Percentiles rank a stretch among this genome's conserved stretches.
These are phyloP conservation scores for Heterobasidion parviporum DNA, from an alignment of 1,284 basidiomycete species.

Conservation along the genomic window DNA sequence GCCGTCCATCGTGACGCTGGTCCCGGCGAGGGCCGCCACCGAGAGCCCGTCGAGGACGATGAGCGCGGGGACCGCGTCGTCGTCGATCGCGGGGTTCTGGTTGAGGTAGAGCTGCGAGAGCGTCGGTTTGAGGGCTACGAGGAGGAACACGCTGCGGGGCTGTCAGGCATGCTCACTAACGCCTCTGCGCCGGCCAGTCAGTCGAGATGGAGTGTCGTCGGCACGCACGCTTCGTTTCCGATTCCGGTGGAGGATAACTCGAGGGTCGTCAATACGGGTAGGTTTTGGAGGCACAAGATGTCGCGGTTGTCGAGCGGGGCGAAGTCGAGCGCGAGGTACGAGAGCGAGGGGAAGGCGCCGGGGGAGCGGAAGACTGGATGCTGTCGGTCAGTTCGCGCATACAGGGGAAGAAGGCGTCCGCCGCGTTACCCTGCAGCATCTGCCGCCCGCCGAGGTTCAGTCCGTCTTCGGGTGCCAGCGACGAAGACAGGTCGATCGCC, in stretches of 20 bases:
- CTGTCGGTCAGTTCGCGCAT: conserved; percentile 1
- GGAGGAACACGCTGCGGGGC: conserved; percentile 41
- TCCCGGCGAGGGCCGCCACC: conserved; percentile 44
- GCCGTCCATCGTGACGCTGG: conserved; percentile 46
- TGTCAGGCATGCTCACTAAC: background rate
- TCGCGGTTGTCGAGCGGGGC: conserved; percentile 38
- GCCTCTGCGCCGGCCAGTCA: too few species aligned
- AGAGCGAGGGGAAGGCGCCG: conserved; percentile 42
- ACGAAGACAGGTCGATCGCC: conserved; percentile 31
- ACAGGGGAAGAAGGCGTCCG: background rate
- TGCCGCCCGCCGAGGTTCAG: conserved; percentile 36
- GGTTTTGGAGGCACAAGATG: conserved; percentile 40
- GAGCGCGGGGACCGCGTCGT: conserved; percentile 49
- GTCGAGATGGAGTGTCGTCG: background rate
- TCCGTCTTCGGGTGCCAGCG: conserved; percentile 37
- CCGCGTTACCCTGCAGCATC: conserved; percentile 33
- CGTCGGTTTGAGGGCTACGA: conserved; percentile 44
- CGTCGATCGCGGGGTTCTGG: conserved; percentile 40
- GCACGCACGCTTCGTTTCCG: conserved; percentile 51
- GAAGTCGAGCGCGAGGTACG: conserved; percentile 37
- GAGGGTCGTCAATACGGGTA: conserved; percentile 41
- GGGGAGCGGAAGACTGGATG: conserved; percentile 40
- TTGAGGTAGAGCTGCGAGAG: conserved; percentile 43
- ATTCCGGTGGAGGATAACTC: conserved; percentile 46
- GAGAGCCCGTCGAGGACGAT: conserved; percentile 35